Evolutionary conservation across 495 filamentous ascomycete genomes (phyloP), one percentile per base, ranked within the genome.

Genomic region (Margaritispora aquatica): DNA sequence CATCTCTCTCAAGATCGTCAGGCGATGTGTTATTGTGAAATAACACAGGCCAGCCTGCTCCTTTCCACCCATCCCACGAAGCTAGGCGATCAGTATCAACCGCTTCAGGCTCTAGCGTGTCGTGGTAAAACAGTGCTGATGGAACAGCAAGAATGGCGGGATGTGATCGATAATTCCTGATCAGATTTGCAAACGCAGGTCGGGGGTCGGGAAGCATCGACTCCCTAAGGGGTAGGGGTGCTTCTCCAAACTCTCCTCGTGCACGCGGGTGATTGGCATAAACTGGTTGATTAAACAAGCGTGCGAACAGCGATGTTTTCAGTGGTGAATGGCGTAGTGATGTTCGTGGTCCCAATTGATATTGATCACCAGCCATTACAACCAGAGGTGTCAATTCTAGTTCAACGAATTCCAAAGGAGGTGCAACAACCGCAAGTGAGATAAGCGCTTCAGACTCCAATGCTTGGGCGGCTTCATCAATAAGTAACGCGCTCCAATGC

Each of bases 91-190:
- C 56, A 10, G 70, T 71, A 20, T 71, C 58, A 13, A 57, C 41
- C 20, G 78, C 77, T 60, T 78, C 74, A 0, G 79, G 71, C 10
- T 78, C 70, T 1, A 84, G 70, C 0, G 79, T 83, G 59, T 83
- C 75, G 60, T 71, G 48, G 63, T 84, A 84, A 64, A 82, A 83
- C 15, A 83, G 70, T 0, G 69, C 58, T 8, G 75, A 80, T 5
- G 80, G 79, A 17, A 80, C 69, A 1, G 79, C 75, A 21, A 84
- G 66, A 60, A 84, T 83, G 47, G 81, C 73, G 2, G 79, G 76
- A 60, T 84, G 81, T 20, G 80, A 82, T 49, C 81, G 76, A 64
- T 83, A 83, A 63, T 84, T 84, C n/a, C 76, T 70, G n/a, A 77
- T 74, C 0, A 84, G 70, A 51, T 82, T 81, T 31, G 75, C 68